A percentile compares a stretch with the other conserved stretches of the same genome.
Evolutionary conservation across 768 basidiomycete species (phyloP).

Genomic region (Rhodocollybia butyracea): DNA sequence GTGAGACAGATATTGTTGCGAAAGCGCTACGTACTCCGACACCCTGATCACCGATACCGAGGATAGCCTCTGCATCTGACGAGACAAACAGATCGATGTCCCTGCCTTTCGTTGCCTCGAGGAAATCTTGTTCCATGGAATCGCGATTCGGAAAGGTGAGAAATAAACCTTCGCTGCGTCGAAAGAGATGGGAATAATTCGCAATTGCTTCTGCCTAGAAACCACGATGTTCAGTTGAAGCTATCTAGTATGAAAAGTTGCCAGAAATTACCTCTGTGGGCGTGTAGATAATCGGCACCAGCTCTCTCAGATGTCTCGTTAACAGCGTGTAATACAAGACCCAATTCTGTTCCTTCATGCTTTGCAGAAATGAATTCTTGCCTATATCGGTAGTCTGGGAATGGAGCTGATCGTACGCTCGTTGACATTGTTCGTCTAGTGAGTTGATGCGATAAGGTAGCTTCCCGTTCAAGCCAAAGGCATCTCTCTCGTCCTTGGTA

Average conservation of each 20-base stretch:
- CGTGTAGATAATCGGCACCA: constrained; percentile 76
- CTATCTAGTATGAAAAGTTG: too few relatives aligned
- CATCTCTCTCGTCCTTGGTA: constrained; percentile 59
- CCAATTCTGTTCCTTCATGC: constrained; percentile 77
- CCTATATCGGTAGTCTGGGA: constrained; percentile 34
- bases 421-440: constrained; percentile 71
- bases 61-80: constrained; percentile 82
- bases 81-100: constrained; percentile 79
- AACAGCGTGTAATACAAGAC: constrained; percentile 76
- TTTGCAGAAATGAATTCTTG: constrained; percentile 78
- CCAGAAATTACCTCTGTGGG: constrained; percentile 72
- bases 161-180: constrained; percentile 76
- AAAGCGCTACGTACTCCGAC: constrained; percentile 50
- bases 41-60: constrained; percentile 76
- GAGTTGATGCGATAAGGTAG: constrained; percentile 53
- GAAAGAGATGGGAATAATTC: constrained; percentile 81
- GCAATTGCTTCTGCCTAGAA: constrained; percentile 74
- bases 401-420: constrained; percentile 54
- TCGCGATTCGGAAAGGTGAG: constrained; percentile 59
- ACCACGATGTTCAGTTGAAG: too few relatives aligned
- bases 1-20: constrained; percentile 15
- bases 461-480: constrained; percentile 58
- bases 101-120: constrained; percentile 59
- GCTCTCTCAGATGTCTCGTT: constrained; percentile 53
- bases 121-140: constrained; percentile 72